Conservation (phyloP, 1,284 basidiomycete species). For the Athelia psychrophila region DNA sequence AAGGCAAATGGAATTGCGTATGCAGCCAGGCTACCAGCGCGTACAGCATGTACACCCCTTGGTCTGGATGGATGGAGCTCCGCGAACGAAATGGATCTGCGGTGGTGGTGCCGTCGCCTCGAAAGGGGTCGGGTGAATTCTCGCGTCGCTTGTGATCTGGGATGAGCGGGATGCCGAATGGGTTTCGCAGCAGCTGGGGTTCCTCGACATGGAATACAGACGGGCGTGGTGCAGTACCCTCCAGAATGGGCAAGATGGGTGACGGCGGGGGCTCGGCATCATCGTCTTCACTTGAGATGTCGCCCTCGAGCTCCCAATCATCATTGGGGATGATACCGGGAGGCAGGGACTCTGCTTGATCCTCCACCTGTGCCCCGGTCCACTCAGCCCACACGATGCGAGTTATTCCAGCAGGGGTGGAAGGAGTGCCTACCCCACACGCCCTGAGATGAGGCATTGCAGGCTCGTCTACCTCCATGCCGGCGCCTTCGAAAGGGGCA, state of each 20-base stretch:
- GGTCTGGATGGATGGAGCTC: neutral
- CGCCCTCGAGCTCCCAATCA: neutral
- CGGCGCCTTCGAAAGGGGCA: no score
- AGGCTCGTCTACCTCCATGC: no score
- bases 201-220: neutral
- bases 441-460: no score
- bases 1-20: constrained; percentile 10
- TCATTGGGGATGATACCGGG: no score
- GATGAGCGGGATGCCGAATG: neutral
- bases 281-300: neutral
- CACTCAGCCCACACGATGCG: no score
- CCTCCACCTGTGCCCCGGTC: no score
- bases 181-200: neutral
- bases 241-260: neutral
- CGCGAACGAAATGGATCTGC: neutral
- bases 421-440: no score
- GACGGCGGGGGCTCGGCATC: neutral
- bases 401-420: no score
- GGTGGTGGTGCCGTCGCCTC: neutral
- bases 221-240: neutral
- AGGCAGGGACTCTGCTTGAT: no score
- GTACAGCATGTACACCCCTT: constrained; percentile 6
- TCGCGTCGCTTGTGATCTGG: neutral
- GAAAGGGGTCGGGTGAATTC: neutral
- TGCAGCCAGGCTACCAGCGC: constrained; percentile 13